These are phyloP conservation scores for Dichotomopilus funicola DNA, from an alignment of 2,329 filamentous ascomycete species.

Conservation along the genomic window DNA sequence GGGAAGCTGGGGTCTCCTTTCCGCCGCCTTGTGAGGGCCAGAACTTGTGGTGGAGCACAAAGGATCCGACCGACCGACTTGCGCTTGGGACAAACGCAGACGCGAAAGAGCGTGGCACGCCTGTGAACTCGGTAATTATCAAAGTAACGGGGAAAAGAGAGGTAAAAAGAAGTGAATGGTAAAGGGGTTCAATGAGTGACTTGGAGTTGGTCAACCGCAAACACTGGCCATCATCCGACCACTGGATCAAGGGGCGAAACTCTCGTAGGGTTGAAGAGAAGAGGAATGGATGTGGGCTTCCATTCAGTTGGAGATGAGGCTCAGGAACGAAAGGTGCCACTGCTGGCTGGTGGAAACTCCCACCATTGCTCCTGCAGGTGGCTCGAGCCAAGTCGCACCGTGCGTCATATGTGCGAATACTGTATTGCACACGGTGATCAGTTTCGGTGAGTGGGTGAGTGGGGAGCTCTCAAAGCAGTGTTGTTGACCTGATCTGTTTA, in stretches of 20 bases:
- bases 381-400: background rate
- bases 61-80: background rate
- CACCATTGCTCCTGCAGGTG: background rate
- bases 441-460: no score
- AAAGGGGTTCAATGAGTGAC: slow-evolving; percentile 21
- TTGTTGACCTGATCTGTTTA: no score
- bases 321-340: slow-evolving; percentile 11
- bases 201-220: slow-evolving; percentile 27
- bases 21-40: slow-evolving; percentile 6
- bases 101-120: background rate
- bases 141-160: slow-evolving; percentile 3
- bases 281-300: slow-evolving; percentile 6
- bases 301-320: slow-evolving; percentile 11
- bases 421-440: background rate
- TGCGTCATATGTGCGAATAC: background rate
- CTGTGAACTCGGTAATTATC: background rate
- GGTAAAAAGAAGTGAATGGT: slow-evolving; percentile 11
- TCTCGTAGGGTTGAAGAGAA: slow-evolving; percentile 8
- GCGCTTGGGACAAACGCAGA: background rate
- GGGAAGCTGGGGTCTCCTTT: slow-evolving; percentile 15
- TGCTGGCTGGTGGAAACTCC: background rate
- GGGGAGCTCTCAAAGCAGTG: no score
- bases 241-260: slow-evolving; percentile 13
- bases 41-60: slow-evolving; percentile 12
- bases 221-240: slow-evolving; percentile 24